These are phyloP conservation scores for Monosporascus sp. DNA, from an alignment of 2,329 filamentous ascomycete genomes.

Conservation along the genomic window DNA sequence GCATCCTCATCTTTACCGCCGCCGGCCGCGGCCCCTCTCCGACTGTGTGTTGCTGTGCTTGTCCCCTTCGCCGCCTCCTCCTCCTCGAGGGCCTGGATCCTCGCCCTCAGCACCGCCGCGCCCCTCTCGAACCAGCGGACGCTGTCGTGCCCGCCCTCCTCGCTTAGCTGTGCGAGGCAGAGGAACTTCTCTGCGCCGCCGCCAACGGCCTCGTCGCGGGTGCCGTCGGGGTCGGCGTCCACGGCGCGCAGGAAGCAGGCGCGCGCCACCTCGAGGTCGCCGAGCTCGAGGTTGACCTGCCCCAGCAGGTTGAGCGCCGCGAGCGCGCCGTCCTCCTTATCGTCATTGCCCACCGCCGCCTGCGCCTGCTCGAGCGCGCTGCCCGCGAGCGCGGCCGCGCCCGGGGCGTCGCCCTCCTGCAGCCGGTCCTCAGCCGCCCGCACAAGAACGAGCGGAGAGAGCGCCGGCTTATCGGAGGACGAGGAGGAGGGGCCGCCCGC, in stretches of 20 bases:
- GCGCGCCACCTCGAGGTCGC: conserved; percentile 72
- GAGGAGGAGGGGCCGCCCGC: conserved; percentile 11
- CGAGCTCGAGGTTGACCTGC: conserved; percentile 76
- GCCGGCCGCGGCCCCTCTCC: neutral
- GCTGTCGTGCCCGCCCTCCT: conserved; percentile 61
- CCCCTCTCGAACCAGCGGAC: conserved; percentile 66
- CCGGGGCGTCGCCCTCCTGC: conserved; percentile 25
- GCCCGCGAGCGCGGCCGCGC: conserved; percentile 23
- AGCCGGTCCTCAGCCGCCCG: conserved; percentile 28
- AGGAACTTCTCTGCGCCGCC: conserved; percentile 92
- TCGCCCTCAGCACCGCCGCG: conserved; percentile 64
- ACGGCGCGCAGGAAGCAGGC: conserved; percentile 69
- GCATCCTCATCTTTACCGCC: conserved; percentile 15
- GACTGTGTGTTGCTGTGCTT: neutral
- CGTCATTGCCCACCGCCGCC: conserved; percentile 16
- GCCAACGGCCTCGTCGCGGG: conserved; percentile 62
- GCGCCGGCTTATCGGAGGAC: neutral
- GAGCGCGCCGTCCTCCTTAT: conserved; percentile 44
- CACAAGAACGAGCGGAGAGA: conserved; percentile 26
- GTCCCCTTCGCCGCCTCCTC: conserved; percentile 36
- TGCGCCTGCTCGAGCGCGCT: conserved; percentile 24
- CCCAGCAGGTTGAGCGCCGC: conserved; percentile 71
- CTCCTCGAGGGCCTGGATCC: conserved; percentile 61
- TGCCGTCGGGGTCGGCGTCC: conserved; percentile 70
- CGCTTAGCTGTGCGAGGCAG: conserved; percentile 85